phyloP scores from a whole-genome alignment of 1,284 basidiomycete species.

The Trichosporon sp. region DNA sequence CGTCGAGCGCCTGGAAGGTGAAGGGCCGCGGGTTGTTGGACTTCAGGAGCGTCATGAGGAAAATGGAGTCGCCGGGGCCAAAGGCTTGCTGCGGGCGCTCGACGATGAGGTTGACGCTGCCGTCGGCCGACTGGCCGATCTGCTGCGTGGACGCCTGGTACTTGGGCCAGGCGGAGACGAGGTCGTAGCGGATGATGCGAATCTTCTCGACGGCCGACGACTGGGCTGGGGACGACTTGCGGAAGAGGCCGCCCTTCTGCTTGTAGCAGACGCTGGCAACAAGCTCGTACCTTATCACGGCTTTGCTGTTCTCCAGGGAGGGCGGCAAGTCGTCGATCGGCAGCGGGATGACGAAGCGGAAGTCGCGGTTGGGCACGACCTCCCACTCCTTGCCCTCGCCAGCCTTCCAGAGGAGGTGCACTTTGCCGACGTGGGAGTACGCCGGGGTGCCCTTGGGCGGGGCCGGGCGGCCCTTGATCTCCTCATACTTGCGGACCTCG shows the following conservation, averaged over 20 bases:
- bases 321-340: constrained; percentile 74
- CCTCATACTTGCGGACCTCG: constrained; percentile 77
- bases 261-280: constrained; percentile 75
- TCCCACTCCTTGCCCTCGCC: constrained; percentile 58
- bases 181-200: constrained; percentile 80
- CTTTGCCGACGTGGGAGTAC: constrained; percentile 58
- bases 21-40: constrained; percentile 53
- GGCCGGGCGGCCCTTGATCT: constrained; percentile 54
- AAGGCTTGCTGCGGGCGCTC: constrained; percentile 66
- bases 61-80: constrained; percentile 74
- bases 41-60: constrained; percentile 61
- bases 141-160: constrained; percentile 72
- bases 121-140: constrained; percentile 58
- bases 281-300: constrained; percentile 77
- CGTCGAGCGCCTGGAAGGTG: constrained; percentile 75
- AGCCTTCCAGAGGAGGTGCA: constrained; percentile 43
- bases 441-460: constrained; percentile 60
- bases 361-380: constrained; percentile 56
- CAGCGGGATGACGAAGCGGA: constrained; percentile 76
- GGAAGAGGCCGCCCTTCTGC: constrained; percentile 74
- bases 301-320: constrained; percentile 66
- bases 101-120: constrained; percentile 63
- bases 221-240: constrained; percentile 60
- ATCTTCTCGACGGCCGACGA: constrained; percentile 62
- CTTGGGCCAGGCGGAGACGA: constrained; percentile 83